Base-by-base conservation (phyloP, 371 early-diverging fungal species). In the Conidiobolus incongruus region DNA sequence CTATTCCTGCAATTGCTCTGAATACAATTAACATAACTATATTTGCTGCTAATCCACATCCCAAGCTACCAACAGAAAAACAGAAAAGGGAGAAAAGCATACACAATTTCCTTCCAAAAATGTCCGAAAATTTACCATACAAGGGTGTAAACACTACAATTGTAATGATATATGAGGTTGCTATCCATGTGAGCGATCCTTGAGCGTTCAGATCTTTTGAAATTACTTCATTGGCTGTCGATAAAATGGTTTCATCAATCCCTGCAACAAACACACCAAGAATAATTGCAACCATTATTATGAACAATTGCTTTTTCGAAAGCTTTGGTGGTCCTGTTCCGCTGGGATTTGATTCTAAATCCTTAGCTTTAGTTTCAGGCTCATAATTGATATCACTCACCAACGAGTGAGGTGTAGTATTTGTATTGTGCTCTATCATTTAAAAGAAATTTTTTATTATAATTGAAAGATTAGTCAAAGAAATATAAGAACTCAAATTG, bases 181-280 rank as follows among this genome's bases (percentile, higher is more conserved):
- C 72, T 20, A 82, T 65, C 83, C 81, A 83, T 0, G 79, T 65
- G 15, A 70, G 65, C n/a, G 66, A 46, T 16, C 58, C 55, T 0
- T 81, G 57, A 12, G 68, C 63, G 19, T 75, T 60, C 51, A 83
- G 84, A 20, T 81, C 81, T 15, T 57, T 64, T 16, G 77, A 70
- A 44, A 89, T 84, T n/a, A 65, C 66, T 33, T 78, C 73, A 23
- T 81, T 64, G 28, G 80, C 72, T 12, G 75, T 77, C 12, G 84
- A 70, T 13, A 89, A 72, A 46, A 83, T 77, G 22, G 81, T 81
- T 44, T 63, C 61, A 49, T 79, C 80, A 28, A 79, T 55, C 28
- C 62, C 66, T n/a, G n/a, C n/a, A n/a, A n/a, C n/a, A n/a, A n/a
- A n/a, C n/a, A n/a, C n/a, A n/a, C n/a, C n/a, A n/a, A n/a, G n/a